phyloP scores from a whole-genome alignment of 1,284 basidiomycete genomes.

The Chiua sp. region DNA sequence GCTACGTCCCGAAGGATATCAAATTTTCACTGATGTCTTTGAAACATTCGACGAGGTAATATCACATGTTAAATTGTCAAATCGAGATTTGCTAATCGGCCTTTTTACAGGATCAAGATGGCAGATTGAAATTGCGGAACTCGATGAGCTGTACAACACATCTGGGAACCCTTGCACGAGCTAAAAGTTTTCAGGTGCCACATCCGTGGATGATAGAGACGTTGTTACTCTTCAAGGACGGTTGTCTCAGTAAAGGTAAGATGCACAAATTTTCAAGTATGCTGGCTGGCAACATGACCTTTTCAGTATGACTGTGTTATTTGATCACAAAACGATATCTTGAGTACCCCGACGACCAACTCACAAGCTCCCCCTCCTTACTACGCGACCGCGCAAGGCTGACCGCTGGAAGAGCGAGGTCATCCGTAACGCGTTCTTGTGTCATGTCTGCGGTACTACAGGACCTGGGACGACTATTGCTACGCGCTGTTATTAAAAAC shows the following conservation, averaged over 20 bases:
- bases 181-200: conserved; percentile 90
- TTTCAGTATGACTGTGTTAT: conserved; percentile 91
- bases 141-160: conserved; percentile 91
- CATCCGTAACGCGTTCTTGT: conserved; percentile 88
- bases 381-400: conserved; percentile 82
- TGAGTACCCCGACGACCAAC: conserved; percentile 78
- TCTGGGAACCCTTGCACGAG: conserved; percentile 93
- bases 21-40: conserved; percentile 98
- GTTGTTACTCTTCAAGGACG: conserved; percentile 96
- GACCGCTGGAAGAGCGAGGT: conserved; percentile 90
- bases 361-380: conserved; percentile 78
- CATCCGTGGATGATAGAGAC: conserved; percentile 88
- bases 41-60: conserved; percentile 93
- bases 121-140: conserved; percentile 88
- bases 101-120: conserved; percentile 84
- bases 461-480: conserved; percentile 95
- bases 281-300: background rate
- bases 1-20: conserved; percentile 91
- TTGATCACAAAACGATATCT: conserved; percentile 94
- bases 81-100: background rate
- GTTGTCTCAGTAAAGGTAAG: conserved; percentile 97
- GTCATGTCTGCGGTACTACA: conserved; percentile 94
- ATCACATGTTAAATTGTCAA: conserved; percentile 9
- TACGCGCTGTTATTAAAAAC: conserved; percentile 87
- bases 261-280: background rate